A percentile compares a stretch with the other conserved stretches of the same genome.
phyloP scores from a whole-genome alignment of 257 asterid species.

The Cordia subcordata region DNA sequence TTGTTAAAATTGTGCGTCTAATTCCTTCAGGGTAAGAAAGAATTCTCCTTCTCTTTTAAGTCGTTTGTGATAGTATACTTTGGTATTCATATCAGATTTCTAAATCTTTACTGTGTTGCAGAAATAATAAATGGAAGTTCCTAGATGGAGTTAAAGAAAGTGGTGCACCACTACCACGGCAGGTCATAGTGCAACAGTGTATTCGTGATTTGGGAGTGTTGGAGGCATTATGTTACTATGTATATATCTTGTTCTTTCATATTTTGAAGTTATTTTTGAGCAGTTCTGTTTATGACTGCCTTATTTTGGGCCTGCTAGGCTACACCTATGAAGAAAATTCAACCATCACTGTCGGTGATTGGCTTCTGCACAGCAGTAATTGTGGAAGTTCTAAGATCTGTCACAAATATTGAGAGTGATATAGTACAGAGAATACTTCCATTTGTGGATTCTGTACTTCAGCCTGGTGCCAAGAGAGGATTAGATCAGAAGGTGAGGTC shows the following conservation, averaged over 20 bases:
- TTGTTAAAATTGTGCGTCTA: constrained; percentile 70
- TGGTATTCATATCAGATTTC: not conserved
- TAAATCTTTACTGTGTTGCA: constrained; percentile 25
- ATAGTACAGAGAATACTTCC: constrained; percentile 64
- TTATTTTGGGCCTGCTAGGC: constrained; percentile 47
- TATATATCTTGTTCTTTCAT: constrained; percentile 26
- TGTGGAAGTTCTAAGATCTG: constrained; percentile 70
- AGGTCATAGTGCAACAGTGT: constrained; percentile 79
- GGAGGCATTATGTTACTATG: constrained; percentile 76
- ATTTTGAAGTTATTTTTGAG: constrained; percentile 5
- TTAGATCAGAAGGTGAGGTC: constrained; percentile 63
- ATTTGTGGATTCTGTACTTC: constrained; percentile 61
- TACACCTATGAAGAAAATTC: constrained; percentile 50
- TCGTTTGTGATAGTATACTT: not conserved
- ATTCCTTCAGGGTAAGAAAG: constrained; percentile 58
- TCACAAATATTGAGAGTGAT: constrained; percentile 42
- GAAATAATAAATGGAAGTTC: constrained; percentile 82
- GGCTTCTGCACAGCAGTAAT: constrained; percentile 78
- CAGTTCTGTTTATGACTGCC: constrained; percentile 4
- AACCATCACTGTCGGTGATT: constrained; percentile 51
- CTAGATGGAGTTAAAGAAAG: constrained; percentile 80
- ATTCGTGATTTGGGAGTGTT: constrained; percentile 65
- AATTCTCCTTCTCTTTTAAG: not conserved
- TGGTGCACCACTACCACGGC: constrained; percentile 84
- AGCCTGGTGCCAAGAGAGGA: constrained; percentile 40